Conservation (phyloP, 1,139 yeast genomes). For the Candida sanyaensis region DNA sequence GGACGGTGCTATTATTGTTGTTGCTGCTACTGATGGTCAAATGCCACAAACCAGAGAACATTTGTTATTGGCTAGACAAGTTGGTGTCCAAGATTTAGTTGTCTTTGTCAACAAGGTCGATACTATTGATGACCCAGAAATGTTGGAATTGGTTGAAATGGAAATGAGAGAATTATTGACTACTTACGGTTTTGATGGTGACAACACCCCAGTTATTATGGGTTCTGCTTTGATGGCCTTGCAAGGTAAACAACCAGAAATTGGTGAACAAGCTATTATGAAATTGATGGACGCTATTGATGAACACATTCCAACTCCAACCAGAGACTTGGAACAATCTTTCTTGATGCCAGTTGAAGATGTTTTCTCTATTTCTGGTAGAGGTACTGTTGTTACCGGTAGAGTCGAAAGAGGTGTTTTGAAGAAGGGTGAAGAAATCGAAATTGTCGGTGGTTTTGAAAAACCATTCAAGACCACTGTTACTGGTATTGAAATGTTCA, state of each 20-base stretch:
- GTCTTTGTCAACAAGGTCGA: constrained; percentile 98
- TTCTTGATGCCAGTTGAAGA: constrained; percentile 98
- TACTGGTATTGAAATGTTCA: constrained; percentile 99
- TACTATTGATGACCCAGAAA: constrained; percentile 97
- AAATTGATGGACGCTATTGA: constrained; percentile 92
- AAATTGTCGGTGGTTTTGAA: constrained; percentile 89
- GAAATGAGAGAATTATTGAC: constrained; percentile 97
- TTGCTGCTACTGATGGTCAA: constrained; percentile 98
- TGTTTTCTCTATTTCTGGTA: constrained; percentile 96
- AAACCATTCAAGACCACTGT: constrained; percentile 91
- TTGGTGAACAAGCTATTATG: constrained; percentile 82
- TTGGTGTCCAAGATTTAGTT: constrained; percentile 96
- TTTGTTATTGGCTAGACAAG: constrained; percentile 97
- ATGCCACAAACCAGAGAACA: constrained; percentile 99
- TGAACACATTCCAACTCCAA: constrained; percentile 93
- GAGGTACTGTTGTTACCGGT: constrained; percentile 99
- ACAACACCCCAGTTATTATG: constrained; percentile 96
- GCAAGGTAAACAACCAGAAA: constrained; percentile 85
- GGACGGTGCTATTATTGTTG: constrained; percentile 99
- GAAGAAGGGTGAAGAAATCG: constrained; percentile 98
- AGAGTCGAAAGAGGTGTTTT: constrained; percentile 97
- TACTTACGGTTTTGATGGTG: constrained; percentile 96
- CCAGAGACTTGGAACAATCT: constrained; percentile 94
- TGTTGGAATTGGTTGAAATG: constrained; percentile 99
- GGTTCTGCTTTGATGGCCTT: constrained; percentile 98